phyloP scores from a whole-genome alignment of 2,329 filamentous ascomycete species.

The Alternaria viburni region DNA sequence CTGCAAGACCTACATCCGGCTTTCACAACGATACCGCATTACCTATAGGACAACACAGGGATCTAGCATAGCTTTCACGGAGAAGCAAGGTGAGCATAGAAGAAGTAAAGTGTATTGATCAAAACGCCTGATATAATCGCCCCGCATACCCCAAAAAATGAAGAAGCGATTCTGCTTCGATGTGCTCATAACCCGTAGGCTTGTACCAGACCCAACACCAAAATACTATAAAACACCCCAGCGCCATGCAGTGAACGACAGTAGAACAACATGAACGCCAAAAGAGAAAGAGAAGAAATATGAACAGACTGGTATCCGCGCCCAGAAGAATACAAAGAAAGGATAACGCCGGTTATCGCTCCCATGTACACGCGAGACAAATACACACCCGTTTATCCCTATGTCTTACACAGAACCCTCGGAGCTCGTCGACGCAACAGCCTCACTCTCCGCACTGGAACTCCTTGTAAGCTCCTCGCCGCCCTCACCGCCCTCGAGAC shows the following conservation, averaged over 20 bases:
- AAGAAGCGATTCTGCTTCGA: not conserved
- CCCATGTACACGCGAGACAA: not conserved
- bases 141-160: not conserved
- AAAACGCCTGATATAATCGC: not conserved
- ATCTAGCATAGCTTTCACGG: no score
- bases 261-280: not conserved
- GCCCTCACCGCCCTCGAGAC: conserved; percentile 40
- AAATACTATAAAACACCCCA: conserved; percentile 1
- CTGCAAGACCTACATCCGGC: no score
- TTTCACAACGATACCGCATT: no score
- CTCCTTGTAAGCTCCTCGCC: conserved; percentile 35
- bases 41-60: no score
- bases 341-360: not conserved
- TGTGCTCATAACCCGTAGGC: not conserved
- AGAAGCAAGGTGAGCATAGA: not conserved
- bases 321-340: not conserved
- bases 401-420: not conserved
- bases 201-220: not conserved
- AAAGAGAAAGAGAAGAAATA: not conserved
- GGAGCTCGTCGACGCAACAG: conserved; percentile 3
- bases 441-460: conserved; percentile 31
- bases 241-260: conserved; percentile 11
- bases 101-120: not conserved
- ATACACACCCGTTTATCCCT: not conserved
- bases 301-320: not conserved